These are phyloP conservation scores for Gilbertella persicaria DNA, from an alignment of 371 early-diverging fungal genomes.

Conservation along the genomic window DNA sequence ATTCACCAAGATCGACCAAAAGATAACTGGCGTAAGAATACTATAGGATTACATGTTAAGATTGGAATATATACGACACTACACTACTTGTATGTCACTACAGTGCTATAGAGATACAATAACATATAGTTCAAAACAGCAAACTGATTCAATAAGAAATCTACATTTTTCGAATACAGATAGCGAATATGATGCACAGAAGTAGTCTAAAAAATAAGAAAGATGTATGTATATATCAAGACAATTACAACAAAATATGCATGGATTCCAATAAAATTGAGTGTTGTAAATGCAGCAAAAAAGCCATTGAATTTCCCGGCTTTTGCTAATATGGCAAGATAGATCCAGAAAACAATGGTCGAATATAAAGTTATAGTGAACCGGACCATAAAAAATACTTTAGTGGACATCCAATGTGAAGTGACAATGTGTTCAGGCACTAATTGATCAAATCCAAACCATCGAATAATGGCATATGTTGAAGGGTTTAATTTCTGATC, in stretches of 20 bases:
- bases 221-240: neutral
- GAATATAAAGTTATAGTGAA: conserved; percentile 34
- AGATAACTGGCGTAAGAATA: conserved; percentile 54
- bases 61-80: neutral
- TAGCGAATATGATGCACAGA: conserved; percentile 30
- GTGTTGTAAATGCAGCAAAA: conserved; percentile 55
- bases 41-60: conserved; percentile 9
- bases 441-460: conserved; percentile 54
- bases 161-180: conserved; percentile 16
- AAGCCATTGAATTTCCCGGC: conserved; percentile 25
- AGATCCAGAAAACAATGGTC: conserved; percentile 41
- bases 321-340: conserved; percentile 32
- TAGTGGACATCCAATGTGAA: conserved; percentile 51
- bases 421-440: conserved; percentile 58
- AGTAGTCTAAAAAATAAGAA: conserved; percentile 2
- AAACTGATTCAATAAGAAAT: conserved; percentile 33
- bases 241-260: conserved; percentile 50
- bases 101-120: conserved; percentile 36
- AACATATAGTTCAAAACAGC: conserved; percentile 39
- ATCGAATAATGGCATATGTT: conserved; percentile 20
- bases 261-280: conserved; percentile 55
- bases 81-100: conserved; percentile 43
- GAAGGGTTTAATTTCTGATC: neutral
- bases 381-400: conserved; percentile 46
- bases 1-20: conserved; percentile 11